Evolutionary conservation across 2,329 filamentous ascomycete genomes (phyloP), one percentile per base, ranked within the genome.

Genomic region (Ophiosphaerella narmari): DNA sequence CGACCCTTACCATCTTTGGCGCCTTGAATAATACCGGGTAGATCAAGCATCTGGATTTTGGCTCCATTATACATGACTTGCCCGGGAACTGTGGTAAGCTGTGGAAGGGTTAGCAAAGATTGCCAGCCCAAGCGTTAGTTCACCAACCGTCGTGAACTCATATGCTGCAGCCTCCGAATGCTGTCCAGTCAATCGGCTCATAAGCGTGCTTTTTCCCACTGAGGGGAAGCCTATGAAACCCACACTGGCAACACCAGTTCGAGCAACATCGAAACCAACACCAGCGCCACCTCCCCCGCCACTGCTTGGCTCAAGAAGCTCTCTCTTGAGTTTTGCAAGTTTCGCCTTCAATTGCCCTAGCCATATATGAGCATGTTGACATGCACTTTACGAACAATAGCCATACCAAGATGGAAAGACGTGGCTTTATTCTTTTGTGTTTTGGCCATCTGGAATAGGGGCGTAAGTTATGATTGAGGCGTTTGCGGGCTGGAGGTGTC

Each of bases 141-240:
- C 31, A 43, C 33, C 12, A 52, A 74, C 65, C 46, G 94, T 99
- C 60, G 94, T 99, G 80, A 99, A 99, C 74, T 99, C 94, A 77
- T 99, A 99, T 44, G 93, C 94, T 14, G 94, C 94, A 48, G 86
- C 93, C 81, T 99, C 94, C 2, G 93, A 97, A 74, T 99, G 93
- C 77, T 97, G 93, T 44, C 94, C 94, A 37, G 94, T 99, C 72
- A 99, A 78, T 69, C 81, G 86, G 72, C 87, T 96, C 92, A 99
- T 97, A 66, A 99, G 81, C 43, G 94, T 99, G 83, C 91, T 96
- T 79, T 99, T 99, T 55, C 94, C 94, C 56, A 99, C 94, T 1
- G 94, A 99, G 1, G 94, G 94, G 70, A 99, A 99, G 29, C 94
- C 94, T 71, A 97, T 97, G 77, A 97, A 97, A 37, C 93, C 93